Evolutionary conservation across 78 protist species (phyloP).

Genomic region (Dictyostelium firmibasis): DNA sequence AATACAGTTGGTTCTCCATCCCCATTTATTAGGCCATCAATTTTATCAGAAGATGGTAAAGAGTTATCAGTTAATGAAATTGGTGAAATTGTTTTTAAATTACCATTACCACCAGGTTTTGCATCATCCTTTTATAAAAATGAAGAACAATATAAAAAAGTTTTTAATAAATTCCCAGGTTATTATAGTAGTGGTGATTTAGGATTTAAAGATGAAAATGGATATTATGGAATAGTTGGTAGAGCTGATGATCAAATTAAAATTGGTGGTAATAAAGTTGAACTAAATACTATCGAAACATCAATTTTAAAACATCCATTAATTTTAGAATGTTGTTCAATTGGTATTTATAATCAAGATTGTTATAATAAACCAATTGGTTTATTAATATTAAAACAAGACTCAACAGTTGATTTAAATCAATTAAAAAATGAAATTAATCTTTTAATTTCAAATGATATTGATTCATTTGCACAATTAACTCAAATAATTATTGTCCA

Average conservation of each 20-base stretch:
- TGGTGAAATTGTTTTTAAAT: slow-evolving; percentile 72
- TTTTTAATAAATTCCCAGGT: slow-evolving; percentile 13
- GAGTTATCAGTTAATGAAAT: background rate
- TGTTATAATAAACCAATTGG: slow-evolving; percentile 87
- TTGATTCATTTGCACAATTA: background rate
- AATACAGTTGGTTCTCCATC: background rate
- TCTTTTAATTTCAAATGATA: background rate
- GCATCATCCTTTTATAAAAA: slow-evolving; percentile 48
- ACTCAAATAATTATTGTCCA: background rate
- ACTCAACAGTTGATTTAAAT: background rate
- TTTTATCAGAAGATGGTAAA: background rate
- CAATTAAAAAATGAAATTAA: background rate
- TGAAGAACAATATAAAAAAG: slow-evolving; percentile 37
- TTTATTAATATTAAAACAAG: slow-evolving; percentile 64
- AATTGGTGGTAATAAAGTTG: slow-evolving; percentile 87
- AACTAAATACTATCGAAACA: slow-evolving; percentile 84
- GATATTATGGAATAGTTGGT: slow-evolving; percentile 73
- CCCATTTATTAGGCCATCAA: background rate
- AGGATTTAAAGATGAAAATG: slow-evolving; percentile 65
- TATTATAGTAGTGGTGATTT: slow-evolving; percentile 88
- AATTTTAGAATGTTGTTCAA: slow-evolving; percentile 83
- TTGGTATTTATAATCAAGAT: slow-evolving; percentile 78
- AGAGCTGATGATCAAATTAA: slow-evolving; percentile 93
- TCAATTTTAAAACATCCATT: slow-evolving; percentile 28
- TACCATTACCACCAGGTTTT: slow-evolving; percentile 88